Evolutionary conservation across 768 basidiomycete species (phyloP).

Genomic region (Suillus hirtellus): DNA sequence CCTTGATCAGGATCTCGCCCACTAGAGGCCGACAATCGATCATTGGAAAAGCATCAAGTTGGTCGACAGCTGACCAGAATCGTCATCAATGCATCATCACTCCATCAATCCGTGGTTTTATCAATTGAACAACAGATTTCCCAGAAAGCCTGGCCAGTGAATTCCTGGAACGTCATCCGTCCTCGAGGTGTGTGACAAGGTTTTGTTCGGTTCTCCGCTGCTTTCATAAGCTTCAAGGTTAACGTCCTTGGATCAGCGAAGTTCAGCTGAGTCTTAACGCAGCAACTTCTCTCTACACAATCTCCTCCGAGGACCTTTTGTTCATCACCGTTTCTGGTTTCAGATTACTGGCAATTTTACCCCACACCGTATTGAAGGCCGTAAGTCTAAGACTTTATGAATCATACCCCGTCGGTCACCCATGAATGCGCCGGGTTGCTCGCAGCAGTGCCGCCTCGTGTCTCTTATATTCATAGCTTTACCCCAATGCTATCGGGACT

Average conservation of each 20-base stretch:
- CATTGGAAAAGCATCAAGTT: neutral
- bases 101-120: neutral
- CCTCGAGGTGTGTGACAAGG: neutral
- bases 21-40: slow-evolving; percentile 2
- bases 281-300: neutral
- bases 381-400: slow-evolving; percentile 2
- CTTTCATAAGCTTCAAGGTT: neutral
- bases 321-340: neutral
- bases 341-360: neutral
- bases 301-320: slow-evolving; percentile 1
- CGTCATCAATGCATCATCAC: neutral
- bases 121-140: no score
- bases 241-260: neutral
- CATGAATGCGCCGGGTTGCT: neutral
- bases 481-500: neutral
- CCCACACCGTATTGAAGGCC: neutral
- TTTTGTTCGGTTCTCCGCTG: neutral
- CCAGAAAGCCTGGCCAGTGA: neutral
- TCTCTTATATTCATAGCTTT: slow-evolving; percentile 2
- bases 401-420: neutral
- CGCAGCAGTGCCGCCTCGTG: slow-evolving; percentile 3
- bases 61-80: neutral
- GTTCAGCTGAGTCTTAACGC: neutral
- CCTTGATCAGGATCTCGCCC: neutral
- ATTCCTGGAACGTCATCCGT: neutral